A percentile compares a stretch with the other conserved stretches of the same genome.
Conservation (phyloP, 208 protist species). For the Leptomonas seymouri region DNA sequence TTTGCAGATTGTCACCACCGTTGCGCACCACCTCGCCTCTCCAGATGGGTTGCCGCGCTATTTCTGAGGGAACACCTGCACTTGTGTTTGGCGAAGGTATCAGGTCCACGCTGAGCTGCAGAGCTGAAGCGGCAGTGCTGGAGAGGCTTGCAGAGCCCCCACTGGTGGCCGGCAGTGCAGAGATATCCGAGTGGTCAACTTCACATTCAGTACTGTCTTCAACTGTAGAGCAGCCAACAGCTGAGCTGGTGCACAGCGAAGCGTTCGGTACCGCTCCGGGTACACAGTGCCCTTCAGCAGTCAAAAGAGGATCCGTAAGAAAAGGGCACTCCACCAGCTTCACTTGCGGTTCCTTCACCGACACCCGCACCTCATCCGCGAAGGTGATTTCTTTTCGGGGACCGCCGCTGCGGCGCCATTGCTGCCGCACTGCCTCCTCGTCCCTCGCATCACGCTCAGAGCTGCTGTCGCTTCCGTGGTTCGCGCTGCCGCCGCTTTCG, state of each 20-base stretch:
- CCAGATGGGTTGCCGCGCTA: background rate
- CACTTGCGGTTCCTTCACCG: background rate
- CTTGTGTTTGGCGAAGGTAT: slow-evolving; percentile 17
- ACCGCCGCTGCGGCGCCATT: slow-evolving; percentile 20
- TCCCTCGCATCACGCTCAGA: background rate
- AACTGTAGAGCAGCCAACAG: background rate
- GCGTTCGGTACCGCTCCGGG: background rate
- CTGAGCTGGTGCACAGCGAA: background rate
- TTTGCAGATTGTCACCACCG: background rate
- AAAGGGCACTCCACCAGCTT: background rate
- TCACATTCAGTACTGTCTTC: background rate
- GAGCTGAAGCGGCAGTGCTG: background rate
- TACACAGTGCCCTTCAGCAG: background rate
- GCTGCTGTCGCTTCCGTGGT: background rate
- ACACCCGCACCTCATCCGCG: slow-evolving; percentile 12
- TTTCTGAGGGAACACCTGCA: background rate
- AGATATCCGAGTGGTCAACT: background rate
- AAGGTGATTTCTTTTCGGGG: slow-evolving; percentile 32
- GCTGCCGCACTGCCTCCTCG: slow-evolving; percentile 24
- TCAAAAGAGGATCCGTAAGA: background rate
- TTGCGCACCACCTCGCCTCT: background rate
- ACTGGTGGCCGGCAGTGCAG: background rate
- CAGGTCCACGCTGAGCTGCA: slow-evolving; percentile 26
- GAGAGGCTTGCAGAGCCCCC: background rate
- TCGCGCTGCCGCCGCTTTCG: background rate